These are phyloP conservation scores for Stygiomarasmius scandens DNA, from an alignment of 1,284 basidiomycete genomes.

Conservation along the genomic window DNA sequence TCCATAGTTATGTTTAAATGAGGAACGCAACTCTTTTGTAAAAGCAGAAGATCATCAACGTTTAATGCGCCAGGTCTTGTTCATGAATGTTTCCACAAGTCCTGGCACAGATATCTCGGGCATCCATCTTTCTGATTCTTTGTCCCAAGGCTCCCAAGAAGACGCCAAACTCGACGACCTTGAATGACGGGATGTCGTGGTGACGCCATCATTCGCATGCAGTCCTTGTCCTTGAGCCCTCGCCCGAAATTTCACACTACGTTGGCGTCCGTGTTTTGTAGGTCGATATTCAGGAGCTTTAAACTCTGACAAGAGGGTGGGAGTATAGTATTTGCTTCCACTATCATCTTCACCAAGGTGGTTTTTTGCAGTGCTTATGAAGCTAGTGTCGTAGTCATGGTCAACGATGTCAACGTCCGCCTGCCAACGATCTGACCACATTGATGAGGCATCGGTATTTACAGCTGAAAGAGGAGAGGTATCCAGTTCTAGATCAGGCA, in stretches of 20 bases:
- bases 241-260: not conserved
- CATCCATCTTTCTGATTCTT: not conserved
- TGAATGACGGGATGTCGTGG: not conserved
- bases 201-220: too few relatives aligned
- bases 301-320: too few relatives aligned
- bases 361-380: too few relatives aligned
- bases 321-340: too few relatives aligned
- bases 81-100: not conserved
- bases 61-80: not conserved
- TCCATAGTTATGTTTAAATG: too few relatives aligned
- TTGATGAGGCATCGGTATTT: not conserved
- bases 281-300: too few relatives aligned
- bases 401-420: not conserved
- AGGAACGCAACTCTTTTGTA: too few relatives aligned
- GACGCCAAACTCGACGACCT: not conserved
- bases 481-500: not conserved
- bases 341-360: too few relatives aligned
- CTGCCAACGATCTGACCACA: not conserved
- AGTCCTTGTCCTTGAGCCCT: not conserved
- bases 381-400: not conserved
- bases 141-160: not conserved
- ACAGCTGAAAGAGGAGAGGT: not conserved
- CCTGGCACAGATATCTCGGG: not conserved
- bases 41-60: too few relatives aligned
- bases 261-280: too few relatives aligned